Base-by-base conservation (phyloP, 352 stramenopile species). In the Pythium vanterpoolii region DNA sequence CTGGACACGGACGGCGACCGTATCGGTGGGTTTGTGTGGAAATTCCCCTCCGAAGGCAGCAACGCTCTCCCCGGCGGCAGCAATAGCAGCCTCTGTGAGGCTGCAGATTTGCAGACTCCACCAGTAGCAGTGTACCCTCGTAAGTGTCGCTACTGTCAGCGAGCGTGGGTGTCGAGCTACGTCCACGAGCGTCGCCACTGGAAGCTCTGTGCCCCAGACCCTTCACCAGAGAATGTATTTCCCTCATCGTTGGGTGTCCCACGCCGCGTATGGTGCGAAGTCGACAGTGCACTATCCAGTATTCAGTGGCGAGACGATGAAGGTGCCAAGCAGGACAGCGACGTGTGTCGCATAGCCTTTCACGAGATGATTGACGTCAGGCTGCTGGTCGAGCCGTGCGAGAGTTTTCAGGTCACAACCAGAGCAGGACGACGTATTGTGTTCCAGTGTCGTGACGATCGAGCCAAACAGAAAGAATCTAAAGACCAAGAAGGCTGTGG, bases 31-130 rank as follows among this genome's bases (percentile, higher is more conserved):
- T 75, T 56, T 40, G 49, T 89, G 26, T 87, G 79, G 79, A 89
- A 89, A 49, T 89, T 85, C 49, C 79, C 79, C 1, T 87, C 77
- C 1, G 79, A 89, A 67, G 79, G 77, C 19, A 86, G 69, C 53
- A 86, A 86, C 47, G 52, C 14, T 34, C 45, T 42, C 5, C 16
- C 8, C 5, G 31, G 38, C 6, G 24, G 30, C 19, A 1, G n/a
- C n/a, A 46, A 9, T 11, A 27, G n/a, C 39, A 46, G 39, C 19
- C 6, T 1, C 2, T 27, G 39, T 3, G 19, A 11, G 0, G 1
- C 34, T 7, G 8, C 19, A 18, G 34, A 42, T 42, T n/a, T n/a
- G n/a, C n/a, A n/a, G n/a, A n/a, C n/a, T n/a, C 34, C 14, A n/a
- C 34, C 9, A 16, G 34, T 13, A 0, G 42, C 11, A 1, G 10